Conservation (phyloP, 176 grass and related monocot species). For the Rhynchospora breviuscula region DNA sequence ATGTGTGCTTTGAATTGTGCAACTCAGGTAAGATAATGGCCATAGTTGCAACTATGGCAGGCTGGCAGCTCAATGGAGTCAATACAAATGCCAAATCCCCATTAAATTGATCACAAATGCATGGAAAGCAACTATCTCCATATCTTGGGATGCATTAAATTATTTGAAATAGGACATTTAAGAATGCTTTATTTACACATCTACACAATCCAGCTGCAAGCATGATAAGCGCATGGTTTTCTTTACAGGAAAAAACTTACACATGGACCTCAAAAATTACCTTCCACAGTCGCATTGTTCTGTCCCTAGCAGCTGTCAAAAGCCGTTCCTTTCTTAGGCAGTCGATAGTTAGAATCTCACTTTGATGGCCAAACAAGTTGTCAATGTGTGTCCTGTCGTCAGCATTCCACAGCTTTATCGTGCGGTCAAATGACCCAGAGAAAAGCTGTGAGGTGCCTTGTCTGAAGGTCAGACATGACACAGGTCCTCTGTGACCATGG, state of each 20-base stretch:
- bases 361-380: slow-evolving; percentile 78
- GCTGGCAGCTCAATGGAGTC: background rate
- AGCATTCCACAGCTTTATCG: slow-evolving; percentile 89
- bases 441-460: slow-evolving; percentile 65
- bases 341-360: slow-evolving; percentile 75
- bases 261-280: slow-evolving; percentile 27
- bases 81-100: background rate
- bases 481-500: slow-evolving; percentile 63
- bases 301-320: slow-evolving; percentile 64
- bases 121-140: background rate
- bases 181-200: background rate
- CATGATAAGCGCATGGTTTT: background rate
- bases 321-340: slow-evolving; percentile 65
- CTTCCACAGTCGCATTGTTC: slow-evolving; percentile 91
- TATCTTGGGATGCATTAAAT: background rate
- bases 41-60: background rate
- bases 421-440: slow-evolving; percentile 84
- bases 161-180: background rate
- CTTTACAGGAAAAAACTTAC: slow-evolving; percentile 2
- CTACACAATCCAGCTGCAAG: background rate
- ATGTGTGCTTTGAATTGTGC: background rate
- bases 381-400: slow-evolving; percentile 85
- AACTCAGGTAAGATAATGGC: background rate
- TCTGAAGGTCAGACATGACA: slow-evolving; percentile 76
- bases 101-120: background rate